Conservation (phyloP, 2,329 filamentous ascomycete genomes). For the Teratosphaeria nubilosa region DNA sequence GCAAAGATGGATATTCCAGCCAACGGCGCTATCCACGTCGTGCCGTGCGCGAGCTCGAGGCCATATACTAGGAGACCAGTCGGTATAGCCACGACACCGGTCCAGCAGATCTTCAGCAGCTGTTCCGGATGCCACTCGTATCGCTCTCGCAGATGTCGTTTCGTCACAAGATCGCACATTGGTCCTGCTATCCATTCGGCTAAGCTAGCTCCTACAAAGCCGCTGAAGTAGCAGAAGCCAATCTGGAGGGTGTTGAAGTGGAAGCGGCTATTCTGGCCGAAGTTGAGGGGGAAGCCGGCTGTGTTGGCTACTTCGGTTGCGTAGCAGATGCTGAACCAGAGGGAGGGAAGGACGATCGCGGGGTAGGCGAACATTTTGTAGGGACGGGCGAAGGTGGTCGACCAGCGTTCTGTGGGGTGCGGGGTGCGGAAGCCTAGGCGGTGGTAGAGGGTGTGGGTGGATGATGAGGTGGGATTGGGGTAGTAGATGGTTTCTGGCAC, state of each 20-base stretch:
- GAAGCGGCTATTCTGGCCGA: neutral
- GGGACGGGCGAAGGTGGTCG: neutral
- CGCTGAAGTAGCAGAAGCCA: neutral
- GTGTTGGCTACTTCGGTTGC: neutral
- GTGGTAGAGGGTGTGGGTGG: neutral
- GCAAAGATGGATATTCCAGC: neutral
- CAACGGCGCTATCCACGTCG: neutral
- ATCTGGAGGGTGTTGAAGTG: neutral
- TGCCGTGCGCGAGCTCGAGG: neutral
- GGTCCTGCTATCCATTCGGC: neutral
- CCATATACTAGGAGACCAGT: conserved; percentile 1
- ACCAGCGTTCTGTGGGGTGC: neutral
- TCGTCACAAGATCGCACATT: neutral
- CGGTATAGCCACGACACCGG: neutral
- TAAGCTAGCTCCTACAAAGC: neutral
- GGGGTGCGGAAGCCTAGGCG: neutral
- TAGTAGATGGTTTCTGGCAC: neutral
- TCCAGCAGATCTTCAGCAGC: neutral
- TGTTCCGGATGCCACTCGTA: neutral
- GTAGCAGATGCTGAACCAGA: neutral
- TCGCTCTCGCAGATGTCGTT: neutral
- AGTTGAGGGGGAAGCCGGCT: neutral
- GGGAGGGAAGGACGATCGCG: neutral
- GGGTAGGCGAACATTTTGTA: neutral
- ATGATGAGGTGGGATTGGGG: neutral